Evolutionary conservation across 2,329 filamentous ascomycete species (phyloP).

Genomic region (Chaetothyriales sp.): DNA sequence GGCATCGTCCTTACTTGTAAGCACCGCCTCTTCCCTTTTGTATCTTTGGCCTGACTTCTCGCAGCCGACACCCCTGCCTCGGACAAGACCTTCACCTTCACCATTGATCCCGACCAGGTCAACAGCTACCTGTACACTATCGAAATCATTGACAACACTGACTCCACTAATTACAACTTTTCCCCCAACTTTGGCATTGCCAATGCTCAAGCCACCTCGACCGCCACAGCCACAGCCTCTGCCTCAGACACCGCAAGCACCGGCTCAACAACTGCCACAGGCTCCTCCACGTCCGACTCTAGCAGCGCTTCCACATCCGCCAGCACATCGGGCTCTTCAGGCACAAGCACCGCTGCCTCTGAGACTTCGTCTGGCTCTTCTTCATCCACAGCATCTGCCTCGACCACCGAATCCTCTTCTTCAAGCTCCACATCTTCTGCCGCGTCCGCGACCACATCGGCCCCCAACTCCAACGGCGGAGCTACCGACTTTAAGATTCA

Average conservation of each 20-base stretch:
- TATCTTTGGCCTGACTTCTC: not conserved
- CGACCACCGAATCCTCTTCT: constrained; percentile 3
- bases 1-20: constrained; percentile 33
- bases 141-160: constrained; percentile 37
- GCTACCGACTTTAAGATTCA: constrained; percentile 23
- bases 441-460: constrained; percentile 20
- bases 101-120: constrained; percentile 27
- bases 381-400: constrained; percentile 13
- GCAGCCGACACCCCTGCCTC: constrained; percentile 35
- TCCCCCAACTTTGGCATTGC: constrained; percentile 38
- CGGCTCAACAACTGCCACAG: constrained; percentile 16
- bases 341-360: not conserved
- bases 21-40: constrained; percentile 14
- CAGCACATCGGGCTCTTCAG: not conserved
- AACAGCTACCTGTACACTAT: constrained; percentile 37
- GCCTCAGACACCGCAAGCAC: constrained; percentile 13
- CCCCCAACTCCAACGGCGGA: constrained; percentile 23
- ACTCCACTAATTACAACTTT: constrained; percentile 37
- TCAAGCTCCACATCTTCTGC: constrained; percentile 6
- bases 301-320: not conserved
- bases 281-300: constrained; percentile 3
- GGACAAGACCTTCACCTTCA: constrained; percentile 37
- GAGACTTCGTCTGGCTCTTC: constrained; percentile 2
- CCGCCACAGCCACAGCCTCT: constrained; percentile 18
- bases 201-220: constrained; percentile 29